Base-by-base conservation (phyloP, 164 flowering plant genomes). In the Cinnamomum micranthum region DNA sequence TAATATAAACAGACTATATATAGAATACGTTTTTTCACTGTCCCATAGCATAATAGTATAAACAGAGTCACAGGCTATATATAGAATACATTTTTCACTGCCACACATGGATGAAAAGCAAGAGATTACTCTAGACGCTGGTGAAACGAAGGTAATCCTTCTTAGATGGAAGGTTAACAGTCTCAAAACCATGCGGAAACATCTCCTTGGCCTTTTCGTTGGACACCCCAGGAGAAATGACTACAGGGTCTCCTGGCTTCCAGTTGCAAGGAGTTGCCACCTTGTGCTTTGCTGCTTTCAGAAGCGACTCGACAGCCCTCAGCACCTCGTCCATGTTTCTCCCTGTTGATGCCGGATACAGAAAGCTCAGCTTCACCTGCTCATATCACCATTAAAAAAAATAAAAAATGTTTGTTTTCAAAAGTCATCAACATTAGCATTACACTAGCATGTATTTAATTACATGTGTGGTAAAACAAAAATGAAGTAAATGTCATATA, bases 261-360 rank as follows among this genome's bases (percentile, higher is more conserved):
- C 95, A 94, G 83, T 94, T 87, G 3, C 76, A 94, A 1, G 95
- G 95, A 1, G 97, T 95, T 0, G 97, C 95, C 0, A 91, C 75
- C 82, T 87, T 93, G 84, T 89, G 82, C 82, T 88, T 85, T 0
- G 86, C 60, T 0, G 91, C 90, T 78, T 70, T 84, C 83, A 84
- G 89, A 25, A 91, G 85, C 1, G 98, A 89, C 1, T 93, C 95
- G 77, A 93, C 2, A 20, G 76, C 95, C 84, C 98, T 87, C 78
- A 91, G n/a, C 74, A 90, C 90, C 72, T 95, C 97, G 10, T 95
- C 97, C 86, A 92, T 87, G 90, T 91, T 92, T 55, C 97, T 69
- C 51, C 98, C 98, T 0, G 94, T 90, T 50, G 81, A 77, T 0
- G 88, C 91, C 13, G 98, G 95, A 77, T 92, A 92, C 24, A 92